Evolutionary conservation across 2,329 filamentous ascomycete genomes (phyloP).

Genomic region (Epichloe baconii): DNA sequence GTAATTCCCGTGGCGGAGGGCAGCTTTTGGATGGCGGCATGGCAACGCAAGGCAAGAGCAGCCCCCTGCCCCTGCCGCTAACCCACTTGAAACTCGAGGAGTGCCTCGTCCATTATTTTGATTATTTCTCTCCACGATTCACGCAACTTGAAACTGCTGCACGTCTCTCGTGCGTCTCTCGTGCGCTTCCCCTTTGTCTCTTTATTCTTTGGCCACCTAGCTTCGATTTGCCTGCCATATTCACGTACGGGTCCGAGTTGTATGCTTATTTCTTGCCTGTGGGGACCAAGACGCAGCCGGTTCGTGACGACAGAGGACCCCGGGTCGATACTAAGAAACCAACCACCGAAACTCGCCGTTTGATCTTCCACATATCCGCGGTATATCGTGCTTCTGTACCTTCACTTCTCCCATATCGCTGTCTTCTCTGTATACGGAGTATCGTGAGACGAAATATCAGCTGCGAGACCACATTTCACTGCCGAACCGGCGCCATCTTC

Average conservation of each 20-base stretch:
- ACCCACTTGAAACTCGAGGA: conserved; percentile 1
- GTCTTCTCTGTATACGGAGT: too few species aligned
- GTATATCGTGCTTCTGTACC: too few species aligned
- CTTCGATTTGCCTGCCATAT: background rate
- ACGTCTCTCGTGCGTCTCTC: too few species aligned
- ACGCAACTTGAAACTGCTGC: background rate
- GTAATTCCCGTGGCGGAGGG: too few species aligned
- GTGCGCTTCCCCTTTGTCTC: background rate
- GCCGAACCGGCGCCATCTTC: background rate
- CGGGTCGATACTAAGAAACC: background rate
- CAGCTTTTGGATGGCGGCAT: too few species aligned
- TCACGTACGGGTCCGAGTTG: background rate
- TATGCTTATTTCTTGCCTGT: too few species aligned
- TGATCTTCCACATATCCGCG: background rate
- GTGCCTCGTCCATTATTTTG: background rate
- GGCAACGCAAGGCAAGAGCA: background rate
- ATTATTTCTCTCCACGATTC: background rate
- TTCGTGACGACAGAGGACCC: background rate
- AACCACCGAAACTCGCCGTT: background rate
- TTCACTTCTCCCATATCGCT: too few species aligned
- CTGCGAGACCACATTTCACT: background rate
- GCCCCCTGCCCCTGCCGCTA: background rate
- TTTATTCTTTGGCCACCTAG: background rate
- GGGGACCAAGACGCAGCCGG: too few species aligned
- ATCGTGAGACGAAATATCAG: background rate